Percentiles rank a stretch among this genome's conserved stretches.
Conservation (phyloP, 257 asterid genomes). For the Oldenlandia corymbosa region DNA sequence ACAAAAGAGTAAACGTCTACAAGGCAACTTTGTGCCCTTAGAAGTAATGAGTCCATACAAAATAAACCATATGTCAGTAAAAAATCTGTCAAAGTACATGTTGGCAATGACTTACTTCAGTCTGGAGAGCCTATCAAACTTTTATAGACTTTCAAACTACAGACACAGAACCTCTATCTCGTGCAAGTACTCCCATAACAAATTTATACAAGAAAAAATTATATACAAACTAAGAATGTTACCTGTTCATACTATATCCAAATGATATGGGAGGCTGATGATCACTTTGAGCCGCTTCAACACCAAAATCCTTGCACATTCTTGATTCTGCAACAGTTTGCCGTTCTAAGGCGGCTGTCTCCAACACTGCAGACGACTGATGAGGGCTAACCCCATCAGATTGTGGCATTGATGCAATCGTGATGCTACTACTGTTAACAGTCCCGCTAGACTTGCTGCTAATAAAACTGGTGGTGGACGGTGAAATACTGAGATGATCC, state of each 20-base stretch:
- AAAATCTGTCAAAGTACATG: not conserved
- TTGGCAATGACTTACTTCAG: not conserved
- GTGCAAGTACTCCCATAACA: not conserved
- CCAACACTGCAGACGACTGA: conserved; percentile 53
- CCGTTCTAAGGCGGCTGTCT: conserved; percentile 45
- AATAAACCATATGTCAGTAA: not conserved
- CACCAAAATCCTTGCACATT: conserved; percentile 27
- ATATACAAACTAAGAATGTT: not conserved
- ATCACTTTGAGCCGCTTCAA: conserved; percentile 29
- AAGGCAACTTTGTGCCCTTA: not conserved
- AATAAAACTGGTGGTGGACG: conserved; percentile 69
- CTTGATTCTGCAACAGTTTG: conserved; percentile 34
- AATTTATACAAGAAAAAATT: not conserved
- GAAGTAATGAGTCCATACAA: not conserved
- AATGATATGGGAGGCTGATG: conserved; percentile 33
- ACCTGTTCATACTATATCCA: conserved; percentile 59
- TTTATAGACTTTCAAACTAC: not conserved
- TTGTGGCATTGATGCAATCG: conserved; percentile 53
- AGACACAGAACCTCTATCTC: not conserved
- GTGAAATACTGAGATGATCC: conserved; percentile 53
- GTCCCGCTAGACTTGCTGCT: conserved; percentile 84
- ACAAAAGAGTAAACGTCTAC: not conserved
- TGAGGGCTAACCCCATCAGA: conserved; percentile 51
- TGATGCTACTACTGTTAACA: conserved; percentile 51
- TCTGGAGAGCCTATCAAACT: not conserved